Evolutionary conservation across 139 green algal genomes (phyloP), one percentile per base, ranked within the genome.

Genomic region (Penium margaritaceum): DNA sequence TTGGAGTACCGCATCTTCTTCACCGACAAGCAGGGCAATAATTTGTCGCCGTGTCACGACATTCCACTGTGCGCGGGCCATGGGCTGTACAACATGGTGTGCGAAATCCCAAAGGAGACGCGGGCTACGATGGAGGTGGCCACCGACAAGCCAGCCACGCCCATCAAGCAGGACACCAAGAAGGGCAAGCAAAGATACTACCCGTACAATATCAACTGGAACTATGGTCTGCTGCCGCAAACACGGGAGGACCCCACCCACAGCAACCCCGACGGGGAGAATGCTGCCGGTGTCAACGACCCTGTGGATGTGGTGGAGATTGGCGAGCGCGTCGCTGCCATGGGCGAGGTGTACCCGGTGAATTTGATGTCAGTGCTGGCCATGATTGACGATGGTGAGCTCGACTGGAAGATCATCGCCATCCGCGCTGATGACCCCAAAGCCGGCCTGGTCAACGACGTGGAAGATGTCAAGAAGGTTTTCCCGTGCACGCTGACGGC

Each of bases 121-220:
- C 85, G 82, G 1, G 94, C 94, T 38, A 99, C 98, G 90, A 97
- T 99, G 91, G 94, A 99, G 84, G 87, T 95, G 0, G 92, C 94
- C 54, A 97, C 91, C 9, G 91, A 97, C 64, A 94, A 99, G 88
- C 74, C 81, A n/a, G 80, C 68, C 64, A 98, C 82, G 19, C 94
- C 94, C 64, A 99, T 99, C 90, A 99, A 98, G 88, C 94, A 99
- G 84, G 94, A 98, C 82, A 94, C 87, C 62, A 99, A 99, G 90
- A 99, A 98, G 87, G 94, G 91, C 81, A 97, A 97, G 85, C 87
- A 98, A 55, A 77, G 94, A 5, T 94, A 94, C 87, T 99, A 99
- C 88, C 94, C 90, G 43, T 94, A 98, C 90, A 98, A 98, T 91
- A 99, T 99, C 87, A 97, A 99, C 88, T 98, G 93, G 94, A 99